Conservation (phyloP, 441 rosid genomes). For the Sinapis alba region DNA sequence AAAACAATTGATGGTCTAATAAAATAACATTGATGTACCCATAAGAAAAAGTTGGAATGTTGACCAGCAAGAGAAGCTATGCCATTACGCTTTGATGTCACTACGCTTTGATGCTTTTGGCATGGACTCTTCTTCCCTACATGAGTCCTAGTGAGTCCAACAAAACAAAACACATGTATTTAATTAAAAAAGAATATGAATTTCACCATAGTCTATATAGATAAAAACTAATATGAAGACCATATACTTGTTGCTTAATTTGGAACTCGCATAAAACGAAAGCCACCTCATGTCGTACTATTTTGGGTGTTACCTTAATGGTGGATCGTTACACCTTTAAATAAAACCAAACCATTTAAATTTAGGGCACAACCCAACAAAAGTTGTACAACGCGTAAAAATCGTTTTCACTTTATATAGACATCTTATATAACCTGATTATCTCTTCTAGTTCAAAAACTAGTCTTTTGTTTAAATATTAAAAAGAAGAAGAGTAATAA, state of each 20-base stretch:
- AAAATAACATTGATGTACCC: too few species aligned
- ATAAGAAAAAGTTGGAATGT: too few species aligned
- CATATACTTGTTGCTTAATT: conserved; percentile 9
- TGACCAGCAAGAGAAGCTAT: too few species aligned
- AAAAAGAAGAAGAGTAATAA: not conserved
- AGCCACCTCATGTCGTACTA: conserved; percentile 13
- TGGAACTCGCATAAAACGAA: conserved; percentile 25
- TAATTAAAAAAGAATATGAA: too few species aligned
- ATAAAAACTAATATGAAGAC: not conserved
- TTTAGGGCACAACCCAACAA: not conserved
- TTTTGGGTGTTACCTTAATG: not conserved
- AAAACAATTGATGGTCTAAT: too few species aligned
- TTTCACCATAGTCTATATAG: too few species aligned
- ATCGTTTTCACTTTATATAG: not conserved
- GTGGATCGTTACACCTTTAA: not conserved
- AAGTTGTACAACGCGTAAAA: conserved; percentile 1
- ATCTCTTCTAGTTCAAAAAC: not conserved
- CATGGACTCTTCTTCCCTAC: too few species aligned
- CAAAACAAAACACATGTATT: too few species aligned
- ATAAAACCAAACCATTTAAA: not conserved
- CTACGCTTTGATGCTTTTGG: too few species aligned
- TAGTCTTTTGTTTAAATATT: not conserved
- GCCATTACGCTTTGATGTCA: too few species aligned
- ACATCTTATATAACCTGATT: not conserved
- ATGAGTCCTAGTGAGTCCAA: too few species aligned